Evolutionary conservation across 345 rosid genomes (phyloP).

Genomic region (Populus ilicifolia): DNA sequence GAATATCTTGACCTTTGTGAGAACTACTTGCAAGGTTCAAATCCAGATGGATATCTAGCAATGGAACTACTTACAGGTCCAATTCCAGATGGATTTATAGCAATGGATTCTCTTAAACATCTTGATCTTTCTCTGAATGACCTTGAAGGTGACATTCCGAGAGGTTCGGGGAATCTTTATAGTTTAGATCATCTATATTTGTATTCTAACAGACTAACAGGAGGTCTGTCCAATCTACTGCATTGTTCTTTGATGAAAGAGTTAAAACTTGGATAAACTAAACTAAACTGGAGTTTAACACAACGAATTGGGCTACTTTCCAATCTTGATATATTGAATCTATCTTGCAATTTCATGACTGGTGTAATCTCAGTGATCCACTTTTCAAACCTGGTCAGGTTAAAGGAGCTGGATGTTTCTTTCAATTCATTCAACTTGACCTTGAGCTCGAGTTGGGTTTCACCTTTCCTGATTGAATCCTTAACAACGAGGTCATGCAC

Average conservation of each 20-base stretch:
- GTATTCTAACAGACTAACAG: background rate
- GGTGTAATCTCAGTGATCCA: background rate
- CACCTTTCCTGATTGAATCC: constrained; percentile 1
- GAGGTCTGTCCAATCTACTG: background rate
- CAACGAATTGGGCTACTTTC: background rate
- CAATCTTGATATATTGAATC: background rate
- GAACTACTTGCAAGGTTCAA: background rate
- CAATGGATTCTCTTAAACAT: background rate
- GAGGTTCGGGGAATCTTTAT: background rate
- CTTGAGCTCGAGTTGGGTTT: background rate
- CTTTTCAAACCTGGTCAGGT: background rate
- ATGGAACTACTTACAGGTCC: background rate
- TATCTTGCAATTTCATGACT: background rate
- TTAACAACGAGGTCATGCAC: background rate
- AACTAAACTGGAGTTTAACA: background rate
- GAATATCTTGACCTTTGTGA: background rate
- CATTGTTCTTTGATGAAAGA: background rate
- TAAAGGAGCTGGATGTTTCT: background rate
- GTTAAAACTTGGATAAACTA: background rate
- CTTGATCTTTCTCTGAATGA: background rate
- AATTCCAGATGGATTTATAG: background rate
- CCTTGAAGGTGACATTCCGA: background rate
- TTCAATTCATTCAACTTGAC: background rate
- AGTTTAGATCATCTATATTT: background rate
- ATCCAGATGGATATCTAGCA: background rate